Percentiles rank a stretch among this genome's conserved stretches.
These are phyloP conservation scores for Cryptococcus sp. DNA, from an alignment of 1,284 basidiomycete genomes.

Conservation along the genomic window DNA sequence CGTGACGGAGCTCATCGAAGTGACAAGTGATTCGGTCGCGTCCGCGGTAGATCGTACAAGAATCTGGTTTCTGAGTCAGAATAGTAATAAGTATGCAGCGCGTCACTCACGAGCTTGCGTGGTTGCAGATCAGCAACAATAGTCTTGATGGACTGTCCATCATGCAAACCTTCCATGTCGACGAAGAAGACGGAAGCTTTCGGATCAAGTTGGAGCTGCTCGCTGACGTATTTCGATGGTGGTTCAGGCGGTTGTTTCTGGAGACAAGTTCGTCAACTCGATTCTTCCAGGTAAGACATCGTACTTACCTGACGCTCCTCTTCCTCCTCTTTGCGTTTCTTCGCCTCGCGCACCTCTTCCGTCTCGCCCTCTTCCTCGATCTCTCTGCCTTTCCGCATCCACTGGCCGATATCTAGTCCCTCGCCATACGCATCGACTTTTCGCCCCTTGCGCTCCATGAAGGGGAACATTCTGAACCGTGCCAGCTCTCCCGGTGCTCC, in stretches of 20 bases:
- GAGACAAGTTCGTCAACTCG: background rate
- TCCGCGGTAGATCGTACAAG: conserved; percentile 74
- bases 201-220: conserved; percentile 72
- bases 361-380: conserved; percentile 84
- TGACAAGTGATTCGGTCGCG: conserved; percentile 71
- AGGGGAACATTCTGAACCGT: conserved; percentile 94
- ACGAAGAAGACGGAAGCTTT: conserved; percentile 85
- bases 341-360: conserved; percentile 74
- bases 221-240: conserved; percentile 87
- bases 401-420: conserved; percentile 88
- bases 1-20: conserved; percentile 76
- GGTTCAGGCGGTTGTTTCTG: conserved; percentile 75
- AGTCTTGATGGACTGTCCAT: conserved; percentile 93
- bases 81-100: background rate
- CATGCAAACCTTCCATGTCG: conserved; percentile 94
- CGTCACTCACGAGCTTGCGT: conserved; percentile 73
- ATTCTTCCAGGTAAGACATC: background rate
- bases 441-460: conserved; percentile 85
- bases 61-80: conserved; percentile 61
- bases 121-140: conserved; percentile 97
- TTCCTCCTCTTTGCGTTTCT: conserved; percentile 68
- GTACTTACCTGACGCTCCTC: conserved; percentile 73
- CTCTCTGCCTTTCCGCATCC: conserved; percentile 83
- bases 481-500: conserved; percentile 45
- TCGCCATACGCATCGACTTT: conserved; percentile 96